Evolutionary conservation across 2,329 filamentous ascomycete species (phyloP).

Genomic region (Penicillium sp.): DNA sequence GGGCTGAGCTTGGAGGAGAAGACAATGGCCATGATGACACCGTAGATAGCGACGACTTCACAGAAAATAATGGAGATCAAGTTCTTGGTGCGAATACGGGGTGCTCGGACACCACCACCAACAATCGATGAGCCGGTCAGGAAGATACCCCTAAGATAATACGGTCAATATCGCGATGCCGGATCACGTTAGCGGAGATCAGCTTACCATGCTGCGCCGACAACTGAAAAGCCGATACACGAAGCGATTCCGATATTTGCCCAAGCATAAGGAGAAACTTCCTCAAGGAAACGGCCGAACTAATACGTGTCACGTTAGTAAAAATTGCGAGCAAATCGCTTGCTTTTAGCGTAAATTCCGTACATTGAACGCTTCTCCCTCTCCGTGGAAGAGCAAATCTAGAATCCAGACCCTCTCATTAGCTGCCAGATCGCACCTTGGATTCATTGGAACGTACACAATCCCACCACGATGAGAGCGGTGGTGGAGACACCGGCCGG

Average conservation of each 20-base stretch:
- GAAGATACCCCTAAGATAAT: constrained; percentile 81
- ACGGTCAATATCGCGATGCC: constrained; percentile 1
- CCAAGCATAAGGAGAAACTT: constrained; percentile 92
- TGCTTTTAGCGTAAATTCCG: constrained; percentile 30
- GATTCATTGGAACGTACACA: constrained; percentile 60
- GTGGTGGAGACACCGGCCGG: constrained; percentile 60
- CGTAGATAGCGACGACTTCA: constrained; percentile 99
- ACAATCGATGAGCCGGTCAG: constrained; percentile 97
- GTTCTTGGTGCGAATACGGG: constrained; percentile 98
- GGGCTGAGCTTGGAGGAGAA: constrained; percentile 84
- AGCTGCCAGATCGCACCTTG: constrained; percentile 20
- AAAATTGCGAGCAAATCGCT: background rate
- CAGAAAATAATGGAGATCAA: constrained; percentile 99
- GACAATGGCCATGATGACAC: constrained; percentile 99
- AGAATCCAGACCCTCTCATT: constrained; percentile 20
- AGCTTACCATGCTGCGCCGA: constrained; percentile 89
- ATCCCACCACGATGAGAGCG: constrained; percentile 70
- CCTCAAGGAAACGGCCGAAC: constrained; percentile 92
- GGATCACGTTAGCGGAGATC: background rate
- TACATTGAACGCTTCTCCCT: constrained; percentile 94
- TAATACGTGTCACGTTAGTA: constrained; percentile 40
- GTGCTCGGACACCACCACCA: constrained; percentile 92
- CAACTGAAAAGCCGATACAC: constrained; percentile 93
- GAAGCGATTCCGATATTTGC: constrained; percentile 85
- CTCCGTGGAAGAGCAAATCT: constrained; percentile 99